Conservation (phyloP, 371 early-diverging fungal species). For the Mucor saturninus region DNA sequence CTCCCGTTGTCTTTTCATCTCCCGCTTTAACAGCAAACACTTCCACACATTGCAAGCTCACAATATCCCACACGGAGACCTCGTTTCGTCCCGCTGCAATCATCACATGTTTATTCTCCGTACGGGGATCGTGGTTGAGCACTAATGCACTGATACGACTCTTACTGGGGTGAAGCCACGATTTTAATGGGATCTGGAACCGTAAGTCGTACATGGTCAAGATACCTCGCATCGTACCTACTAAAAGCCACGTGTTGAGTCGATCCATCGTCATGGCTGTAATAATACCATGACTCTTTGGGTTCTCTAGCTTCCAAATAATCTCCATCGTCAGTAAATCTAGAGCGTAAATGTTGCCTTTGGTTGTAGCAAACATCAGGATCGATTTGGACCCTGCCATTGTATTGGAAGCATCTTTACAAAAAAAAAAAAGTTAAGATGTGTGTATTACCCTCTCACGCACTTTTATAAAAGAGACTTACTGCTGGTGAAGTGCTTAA, state of each 20-base stretch:
- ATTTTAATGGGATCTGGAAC: slow-evolving; percentile 75
- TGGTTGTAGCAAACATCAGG: slow-evolving; percentile 79
- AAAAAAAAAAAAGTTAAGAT: neutral
- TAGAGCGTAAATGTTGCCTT: slow-evolving; percentile 76
- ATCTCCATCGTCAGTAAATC: slow-evolving; percentile 77
- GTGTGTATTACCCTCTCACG: neutral
- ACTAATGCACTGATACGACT: slow-evolving; percentile 70
- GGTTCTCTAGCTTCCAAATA: slow-evolving; percentile 68
- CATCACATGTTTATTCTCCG: slow-evolving; percentile 31
- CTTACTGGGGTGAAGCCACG: slow-evolving; percentile 83
- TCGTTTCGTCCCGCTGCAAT: slow-evolving; percentile 79
- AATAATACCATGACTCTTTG: slow-evolving; percentile 63
- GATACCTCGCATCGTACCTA: slow-evolving; percentile 85
- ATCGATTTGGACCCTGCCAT: slow-evolving; percentile 74
- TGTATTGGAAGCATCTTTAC: slow-evolving; percentile 40
- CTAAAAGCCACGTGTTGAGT: slow-evolving; percentile 69
- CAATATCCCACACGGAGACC: slow-evolving; percentile 86
- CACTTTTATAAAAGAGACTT: neutral
- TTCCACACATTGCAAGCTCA: slow-evolving; percentile 70
- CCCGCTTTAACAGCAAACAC: slow-evolving; percentile 67
- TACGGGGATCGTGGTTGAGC: slow-evolving; percentile 54
- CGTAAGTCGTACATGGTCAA: slow-evolving; percentile 85
- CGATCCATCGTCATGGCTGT: slow-evolving; percentile 76
- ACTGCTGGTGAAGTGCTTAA: slow-evolving; percentile 76
- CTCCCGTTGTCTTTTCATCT: slow-evolving; percentile 59